Evolutionary conservation across 805 yeast genomes (phyloP).

Genomic region (Nakazawaea peltata): DNA sequence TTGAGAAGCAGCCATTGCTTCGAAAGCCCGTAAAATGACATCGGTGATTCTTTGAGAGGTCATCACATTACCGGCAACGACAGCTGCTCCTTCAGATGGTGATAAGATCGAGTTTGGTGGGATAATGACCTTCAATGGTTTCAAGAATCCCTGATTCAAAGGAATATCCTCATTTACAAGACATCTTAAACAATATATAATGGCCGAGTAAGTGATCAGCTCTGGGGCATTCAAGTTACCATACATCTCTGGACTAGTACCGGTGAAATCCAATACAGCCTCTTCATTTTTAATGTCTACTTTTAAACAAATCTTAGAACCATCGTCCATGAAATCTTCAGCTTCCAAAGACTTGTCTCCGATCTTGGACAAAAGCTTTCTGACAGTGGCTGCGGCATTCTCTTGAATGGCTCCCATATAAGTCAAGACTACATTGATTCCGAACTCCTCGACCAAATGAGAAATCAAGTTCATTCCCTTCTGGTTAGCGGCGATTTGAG

Average conservation of each 20-base stretch:
- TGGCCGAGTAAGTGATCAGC: conserved; percentile 84
- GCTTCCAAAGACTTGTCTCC: conserved; percentile 34
- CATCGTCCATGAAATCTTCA: conserved; percentile 74
- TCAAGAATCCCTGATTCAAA: conserved; percentile 84
- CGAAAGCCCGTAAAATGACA: conserved; percentile 77
- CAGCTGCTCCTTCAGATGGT: conserved; percentile 83
- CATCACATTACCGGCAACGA: conserved; percentile 91
- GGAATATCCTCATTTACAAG: conserved; percentile 86
- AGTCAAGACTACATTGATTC: conserved; percentile 46
- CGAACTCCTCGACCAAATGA: conserved; percentile 54
- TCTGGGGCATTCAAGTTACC: conserved; percentile 91
- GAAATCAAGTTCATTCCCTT: conserved; percentile 69
- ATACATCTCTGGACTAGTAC: conserved; percentile 80
- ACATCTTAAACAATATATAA: conserved; percentile 79
- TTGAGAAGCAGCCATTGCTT: conserved; percentile 90
- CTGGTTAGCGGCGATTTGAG: conserved; percentile 84
- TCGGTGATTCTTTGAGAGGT: conserved; percentile 93
- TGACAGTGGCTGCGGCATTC: conserved; percentile 71
- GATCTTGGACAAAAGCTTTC: conserved; percentile 38
- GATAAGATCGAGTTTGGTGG: conserved; percentile 59
- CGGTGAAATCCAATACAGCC: conserved; percentile 76
- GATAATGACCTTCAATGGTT: conserved; percentile 62
- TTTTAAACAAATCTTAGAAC: conserved; percentile 53
- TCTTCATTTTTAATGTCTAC: conserved; percentile 40
- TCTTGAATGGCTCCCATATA: conserved; percentile 81